Evolutionary conservation across 2,329 filamentous ascomycete genomes (phyloP), one percentile per base, ranked within the genome.

Genomic region (Emergomyces orientalis): DNA sequence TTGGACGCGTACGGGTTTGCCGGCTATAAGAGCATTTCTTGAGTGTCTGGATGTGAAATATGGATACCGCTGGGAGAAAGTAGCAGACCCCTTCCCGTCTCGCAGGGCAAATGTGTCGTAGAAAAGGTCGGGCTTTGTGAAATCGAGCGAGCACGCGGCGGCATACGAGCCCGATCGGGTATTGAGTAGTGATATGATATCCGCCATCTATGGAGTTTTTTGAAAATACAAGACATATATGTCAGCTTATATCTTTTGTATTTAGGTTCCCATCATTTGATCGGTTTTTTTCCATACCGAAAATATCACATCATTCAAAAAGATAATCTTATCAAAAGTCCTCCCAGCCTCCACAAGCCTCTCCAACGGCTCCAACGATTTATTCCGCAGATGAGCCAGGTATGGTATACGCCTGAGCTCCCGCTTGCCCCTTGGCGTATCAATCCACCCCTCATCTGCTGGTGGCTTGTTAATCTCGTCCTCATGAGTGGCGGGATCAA

Each of bases 21-120:
- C 34, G 9, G 59, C 32, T 58, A 61, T 59, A 11, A 67, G 25
- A n/a, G 64, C 65, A 27, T 62, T 65, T 30, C 65, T 63, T n/a
- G 64, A 65, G 39, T 25, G 45, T 13, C 59, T 61, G 2, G 65
- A 63, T 27, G 55, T 60, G 47, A 67, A 65, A 75, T 86, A 88
- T 0, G 88, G 88, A 72, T 84, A 91, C 64, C 87, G 83, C 0
- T 86, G 83, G 49, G 88, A 79, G 4, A 88, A 82, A 41, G 84
- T 81, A 34, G 82, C 81, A 67, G 83, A 82, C 1, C 88, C 87
- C 63, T 88, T 82, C 2, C 78, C 76, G 68, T 91, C 88, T 17
- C 88, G 81, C 25, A 86, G 84, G 1, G 88, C 88, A 71, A 89
- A 91, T 0, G 87, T 85, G 71, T 91, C 89, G 73, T 91, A 91